Evolutionary conservation across 495 filamentous ascomycete species (phyloP).

Genomic region (Rostrohypoxylon terebratum): DNA sequence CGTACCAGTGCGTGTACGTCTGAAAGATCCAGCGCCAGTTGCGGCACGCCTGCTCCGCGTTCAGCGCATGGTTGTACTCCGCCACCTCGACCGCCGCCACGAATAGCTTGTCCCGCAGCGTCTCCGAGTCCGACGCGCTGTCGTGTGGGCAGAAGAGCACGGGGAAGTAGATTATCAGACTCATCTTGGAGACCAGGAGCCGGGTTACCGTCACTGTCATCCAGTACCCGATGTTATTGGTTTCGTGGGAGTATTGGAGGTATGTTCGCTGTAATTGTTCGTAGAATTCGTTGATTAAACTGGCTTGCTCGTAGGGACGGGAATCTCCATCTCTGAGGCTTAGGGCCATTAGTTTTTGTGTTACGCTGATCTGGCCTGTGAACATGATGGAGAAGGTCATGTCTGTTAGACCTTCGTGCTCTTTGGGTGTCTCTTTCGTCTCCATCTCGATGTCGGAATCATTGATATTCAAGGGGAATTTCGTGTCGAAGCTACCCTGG

Average conservation of each 20-base stretch:
- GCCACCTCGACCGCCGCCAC: slow-evolving; percentile 64
- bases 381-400: slow-evolving; percentile 48
- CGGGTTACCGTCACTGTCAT: slow-evolving; percentile 56
- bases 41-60: slow-evolving; percentile 58
- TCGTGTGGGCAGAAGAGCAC: slow-evolving; percentile 52
- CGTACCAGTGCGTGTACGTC: slow-evolving; percentile 72
- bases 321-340: slow-evolving; percentile 38
- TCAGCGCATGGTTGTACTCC: slow-evolving; percentile 66
- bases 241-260: slow-evolving; percentile 54
- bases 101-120: slow-evolving; percentile 55
- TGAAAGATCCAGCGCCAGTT: slow-evolving; percentile 72
- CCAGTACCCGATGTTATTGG: slow-evolving; percentile 57
- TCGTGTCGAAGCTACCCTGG: slow-evolving; percentile 54
- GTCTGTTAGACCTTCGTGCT: slow-evolving; percentile 52
- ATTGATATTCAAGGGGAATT: slow-evolving; percentile 59
- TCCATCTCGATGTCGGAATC: slow-evolving; percentile 58
- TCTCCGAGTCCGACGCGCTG: slow-evolving; percentile 50
- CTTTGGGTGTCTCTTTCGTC: slow-evolving; percentile 47
- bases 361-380: slow-evolving; percentile 49
- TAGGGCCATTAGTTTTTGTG: slow-evolving; percentile 55
- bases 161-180: slow-evolving; percentile 60
- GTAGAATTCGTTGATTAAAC: slow-evolving; percentile 59
- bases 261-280: slow-evolving; percentile 57
- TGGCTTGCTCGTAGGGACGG: slow-evolving; percentile 58
- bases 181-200: slow-evolving; percentile 60